Base-by-base conservation (phyloP, 2,329 filamentous ascomycete genomes). In the Fusarium sp. region DNA sequence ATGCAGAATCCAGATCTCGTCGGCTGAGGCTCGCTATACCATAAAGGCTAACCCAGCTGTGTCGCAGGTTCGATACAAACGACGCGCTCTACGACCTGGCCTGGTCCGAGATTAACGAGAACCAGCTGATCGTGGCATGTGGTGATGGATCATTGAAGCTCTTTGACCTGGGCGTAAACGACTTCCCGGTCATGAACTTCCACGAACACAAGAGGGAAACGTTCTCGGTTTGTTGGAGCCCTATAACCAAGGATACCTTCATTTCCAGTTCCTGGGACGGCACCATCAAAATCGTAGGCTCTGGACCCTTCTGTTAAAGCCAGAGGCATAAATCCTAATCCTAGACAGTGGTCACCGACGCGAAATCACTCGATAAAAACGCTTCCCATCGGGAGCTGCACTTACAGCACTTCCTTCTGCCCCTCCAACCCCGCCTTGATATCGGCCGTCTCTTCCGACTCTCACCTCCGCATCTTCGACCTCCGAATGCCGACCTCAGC, bases 41-140 rank as follows among this genome's bases (percentile, higher is more conserved):
- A 3, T 7, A 4, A 28, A 35, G 12, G 35, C 63, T 59, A 41
- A 56, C 32, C 13, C 7, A 29, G 29, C 3, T 35, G 28, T 42
- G 26, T 42, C 22, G 34, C 40, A 94, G 91, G 74, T 99, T 94
- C 80, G 94, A 97, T 73, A 99, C 95, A 10, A 96, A 98, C 80
- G 95, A 99, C 77, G 91, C 93, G 40, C 89, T 98, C 65, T 99
- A 96, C 78, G 95, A 99, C 78, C 83, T 95, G 49, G 86, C 93
- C 25, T 98, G 95, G 93, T 97, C 93, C 15, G 95, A 99, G 80
- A 87, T 92, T 68, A 93, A 99, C 80, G 94, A 97, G 80, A 96
- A 95, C 77, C 95, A 99, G 79, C 81, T 97, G 47, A 85, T 96
- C 19, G 89, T 90, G 1, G 93, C 93, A 1, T 93, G 91, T 67